These are phyloP conservation scores for Teratosphaeria gauchensis DNA, from an alignment of 2,329 filamentous ascomycete genomes.

Conservation along the genomic window DNA sequence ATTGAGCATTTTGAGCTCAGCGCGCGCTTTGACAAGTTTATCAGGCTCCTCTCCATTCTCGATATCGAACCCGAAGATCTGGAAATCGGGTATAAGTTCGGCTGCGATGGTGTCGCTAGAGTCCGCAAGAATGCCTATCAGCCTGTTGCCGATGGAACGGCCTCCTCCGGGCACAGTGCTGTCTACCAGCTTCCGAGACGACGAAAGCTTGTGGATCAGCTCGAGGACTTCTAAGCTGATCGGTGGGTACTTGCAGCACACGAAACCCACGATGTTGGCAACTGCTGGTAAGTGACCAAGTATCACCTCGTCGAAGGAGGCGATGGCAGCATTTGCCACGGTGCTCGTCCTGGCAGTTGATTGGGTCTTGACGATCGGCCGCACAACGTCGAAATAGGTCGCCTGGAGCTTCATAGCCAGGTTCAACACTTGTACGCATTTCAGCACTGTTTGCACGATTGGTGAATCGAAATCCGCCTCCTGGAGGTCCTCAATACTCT, in stretches of 20 bases:
- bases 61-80: conserved; percentile 76
- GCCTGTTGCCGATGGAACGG: conserved; percentile 14
- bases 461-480: conserved; percentile 68
- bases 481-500: conserved; percentile 63
- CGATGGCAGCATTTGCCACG: conserved; percentile 65
- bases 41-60: conserved; percentile 58
- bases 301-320: conserved; percentile 88
- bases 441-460: conserved; percentile 66
- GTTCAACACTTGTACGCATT: conserved; percentile 74
- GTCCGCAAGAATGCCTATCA: conserved; percentile 19
- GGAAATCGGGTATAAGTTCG: conserved; percentile 73
- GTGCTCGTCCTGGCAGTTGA: conserved; percentile 48
- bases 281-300: conserved; percentile 70
- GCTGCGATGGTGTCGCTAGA: conserved; percentile 56
- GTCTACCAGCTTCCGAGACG: conserved; percentile 67
- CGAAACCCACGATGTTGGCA: conserved; percentile 76
- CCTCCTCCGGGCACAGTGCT: conserved; percentile 44
- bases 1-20: conserved; percentile 77
- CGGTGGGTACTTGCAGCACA: conserved; percentile 70
- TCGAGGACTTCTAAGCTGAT: conserved; percentile 72
- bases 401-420: conserved; percentile 77
- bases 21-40: conserved; percentile 67
- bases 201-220: conserved; percentile 75
- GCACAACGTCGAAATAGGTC: conserved; percentile 83
- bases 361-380: conserved; percentile 63